A percentile compares a stretch with the other conserved stretches of the same genome.
phyloP scores from a whole-genome alignment of 2,329 filamentous ascomycete species.

The Hypoxylon sp. region DNA sequence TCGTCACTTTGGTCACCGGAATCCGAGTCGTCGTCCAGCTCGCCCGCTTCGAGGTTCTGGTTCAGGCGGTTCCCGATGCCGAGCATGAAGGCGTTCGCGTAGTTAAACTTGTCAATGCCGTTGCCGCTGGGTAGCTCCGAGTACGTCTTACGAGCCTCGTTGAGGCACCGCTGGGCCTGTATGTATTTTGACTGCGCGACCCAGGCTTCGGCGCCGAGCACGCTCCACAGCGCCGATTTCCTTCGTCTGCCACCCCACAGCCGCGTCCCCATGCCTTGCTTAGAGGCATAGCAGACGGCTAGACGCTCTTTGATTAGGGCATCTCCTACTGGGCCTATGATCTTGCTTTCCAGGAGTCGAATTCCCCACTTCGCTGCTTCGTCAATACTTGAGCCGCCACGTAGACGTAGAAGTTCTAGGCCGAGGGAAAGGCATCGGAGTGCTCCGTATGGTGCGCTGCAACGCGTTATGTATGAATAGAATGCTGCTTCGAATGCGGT shows the following conservation, averaged over 20 bases:
- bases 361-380: constrained; percentile 90
- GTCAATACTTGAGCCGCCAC: constrained; percentile 85
- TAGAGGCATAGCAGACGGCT: constrained; percentile 85
- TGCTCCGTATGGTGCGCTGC: constrained; percentile 83
- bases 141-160: constrained; percentile 74
- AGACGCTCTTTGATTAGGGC: constrained; percentile 89
- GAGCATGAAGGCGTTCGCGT: constrained; percentile 68
- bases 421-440: constrained; percentile 82
- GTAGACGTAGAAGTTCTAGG: constrained; percentile 85
- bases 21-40: constrained; percentile 49
- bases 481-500: constrained; percentile 90
- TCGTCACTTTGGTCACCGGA: constrained; percentile 56
- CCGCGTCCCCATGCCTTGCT: constrained; percentile 75
- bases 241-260: constrained; percentile 80
- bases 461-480: constrained; percentile 93
- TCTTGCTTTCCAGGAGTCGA: constrained; percentile 82
- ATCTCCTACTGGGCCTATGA: constrained; percentile 82
- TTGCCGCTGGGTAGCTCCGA: constrained; percentile 64
- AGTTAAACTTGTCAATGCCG: constrained; percentile 66
- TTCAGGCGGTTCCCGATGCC: constrained; percentile 66
- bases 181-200: constrained; percentile 80
- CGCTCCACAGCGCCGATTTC: constrained; percentile 91
- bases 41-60: constrained; percentile 60
- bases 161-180: constrained; percentile 83
- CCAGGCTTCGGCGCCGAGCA: constrained; percentile 89